Evolutionary conservation across 352 stramenopile genomes (phyloP).

Genomic region (Chrysophaeum taylorii): DNA sequence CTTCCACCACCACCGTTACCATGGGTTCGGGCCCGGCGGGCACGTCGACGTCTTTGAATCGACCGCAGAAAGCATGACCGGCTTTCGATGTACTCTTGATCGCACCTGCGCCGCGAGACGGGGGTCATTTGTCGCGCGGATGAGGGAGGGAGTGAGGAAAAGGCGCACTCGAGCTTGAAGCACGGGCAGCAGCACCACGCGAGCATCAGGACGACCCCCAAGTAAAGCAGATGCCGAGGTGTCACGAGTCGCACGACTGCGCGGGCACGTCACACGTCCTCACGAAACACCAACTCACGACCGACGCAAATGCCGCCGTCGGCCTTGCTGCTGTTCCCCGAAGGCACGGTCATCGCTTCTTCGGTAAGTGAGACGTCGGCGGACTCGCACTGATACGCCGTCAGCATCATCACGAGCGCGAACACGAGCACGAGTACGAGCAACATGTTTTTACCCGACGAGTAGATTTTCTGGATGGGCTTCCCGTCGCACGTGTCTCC

Average conservation of each 20-base stretch:
- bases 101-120: too few relatives aligned
- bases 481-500: neutral
- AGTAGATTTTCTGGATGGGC: neutral
- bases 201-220: neutral
- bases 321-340: neutral
- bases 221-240: neutral
- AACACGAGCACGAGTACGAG: neutral
- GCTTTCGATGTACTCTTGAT: neutral
- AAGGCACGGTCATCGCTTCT: neutral
- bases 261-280: neutral
- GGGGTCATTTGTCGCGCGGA: too few relatives aligned
- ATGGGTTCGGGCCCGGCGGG: too few relatives aligned
- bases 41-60: too few relatives aligned
- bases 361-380: neutral
- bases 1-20: too few relatives aligned
- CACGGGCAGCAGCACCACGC: conserved; percentile 11
- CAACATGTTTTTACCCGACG: neutral
- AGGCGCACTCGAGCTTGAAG: conserved; percentile 12
- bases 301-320: neutral
- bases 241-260: neutral
- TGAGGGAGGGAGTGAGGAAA: too few relatives aligned
- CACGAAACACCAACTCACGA: neutral
- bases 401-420: neutral
- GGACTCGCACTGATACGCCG: neutral
- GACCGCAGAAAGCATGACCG: conserved; percentile 9